phyloP scores from a whole-genome alignment of 1,284 basidiomycete genomes.

The Cutaneotrichosporon cyanovorans region DNA sequence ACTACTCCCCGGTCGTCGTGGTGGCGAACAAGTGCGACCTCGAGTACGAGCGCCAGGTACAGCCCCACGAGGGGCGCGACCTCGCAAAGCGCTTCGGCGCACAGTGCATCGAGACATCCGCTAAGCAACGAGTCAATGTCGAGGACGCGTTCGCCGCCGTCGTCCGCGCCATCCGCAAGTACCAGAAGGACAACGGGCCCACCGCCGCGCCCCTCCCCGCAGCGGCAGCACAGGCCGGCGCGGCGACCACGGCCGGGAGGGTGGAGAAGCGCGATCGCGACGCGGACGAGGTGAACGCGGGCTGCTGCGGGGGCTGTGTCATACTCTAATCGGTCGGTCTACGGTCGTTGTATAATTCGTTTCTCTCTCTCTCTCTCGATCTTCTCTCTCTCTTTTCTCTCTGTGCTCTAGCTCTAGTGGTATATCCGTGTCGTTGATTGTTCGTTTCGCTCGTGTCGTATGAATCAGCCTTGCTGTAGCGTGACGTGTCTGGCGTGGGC shows the following conservation, averaged over 20 bases:
- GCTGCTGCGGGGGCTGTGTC: constrained; percentile 68
- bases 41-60: constrained; percentile 95
- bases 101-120: constrained; percentile 97
- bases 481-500: background rate
- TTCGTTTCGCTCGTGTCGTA: background rate
- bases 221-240: constrained; percentile 50
- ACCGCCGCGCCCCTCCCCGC: constrained; percentile 36
- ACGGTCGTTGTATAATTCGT: constrained; percentile 6
- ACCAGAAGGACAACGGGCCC: constrained; percentile 59
- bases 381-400: background rate
- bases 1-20: constrained; percentile 94
- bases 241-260: constrained; percentile 50
- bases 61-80: constrained; percentile 95
- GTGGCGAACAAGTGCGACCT: constrained; percentile 99
- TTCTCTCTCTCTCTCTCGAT: background rate
- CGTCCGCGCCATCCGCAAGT: constrained; percentile 91
- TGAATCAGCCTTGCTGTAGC: no score
- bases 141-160: constrained; percentile 98
- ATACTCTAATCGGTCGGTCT: constrained; percentile 51
- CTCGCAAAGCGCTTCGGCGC: constrained; percentile 94
- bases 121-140: constrained; percentile 96
- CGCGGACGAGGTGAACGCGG: constrained; percentile 48
- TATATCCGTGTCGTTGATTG: background rate
- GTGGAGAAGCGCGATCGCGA: constrained; percentile 29
- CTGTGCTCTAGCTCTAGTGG: background rate